A percentile compares a stretch with the other conserved stretches of the same genome.
These are phyloP conservation scores for Microcyclospora tardicrescens DNA, from an alignment of 2,329 filamentous ascomycete genomes.

Conservation along the genomic window DNA sequence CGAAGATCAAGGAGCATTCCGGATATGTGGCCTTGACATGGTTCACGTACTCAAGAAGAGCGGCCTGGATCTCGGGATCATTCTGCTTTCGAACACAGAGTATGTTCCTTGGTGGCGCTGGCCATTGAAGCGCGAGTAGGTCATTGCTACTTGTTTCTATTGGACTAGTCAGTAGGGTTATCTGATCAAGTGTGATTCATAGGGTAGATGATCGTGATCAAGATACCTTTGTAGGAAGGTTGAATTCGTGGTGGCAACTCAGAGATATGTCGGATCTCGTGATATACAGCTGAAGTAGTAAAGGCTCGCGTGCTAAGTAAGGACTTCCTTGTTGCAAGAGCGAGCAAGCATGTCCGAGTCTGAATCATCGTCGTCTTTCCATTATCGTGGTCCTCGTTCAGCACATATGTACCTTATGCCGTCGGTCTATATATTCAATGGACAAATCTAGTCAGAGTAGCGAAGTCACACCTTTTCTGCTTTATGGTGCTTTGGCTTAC, in stretches of 20 bases:
- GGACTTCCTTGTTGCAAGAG: too few species aligned
- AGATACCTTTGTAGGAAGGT: constrained; percentile 51
- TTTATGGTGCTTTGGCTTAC: too few species aligned
- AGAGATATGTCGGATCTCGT: constrained; percentile 39
- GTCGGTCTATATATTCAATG: too few species aligned
- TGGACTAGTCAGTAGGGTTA: constrained; percentile 11
- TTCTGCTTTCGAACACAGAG: constrained; percentile 56
- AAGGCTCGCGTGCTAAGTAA: constrained; percentile 28
- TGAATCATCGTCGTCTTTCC: too few species aligned
- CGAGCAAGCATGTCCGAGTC: too few species aligned
- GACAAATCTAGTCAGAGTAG: too few species aligned
- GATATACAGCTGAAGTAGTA: constrained; percentile 34
- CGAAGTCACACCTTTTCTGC: too few species aligned
- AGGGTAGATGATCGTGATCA: constrained; percentile 70
- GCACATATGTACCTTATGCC: too few species aligned
- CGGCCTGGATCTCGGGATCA: constrained; percentile 41
- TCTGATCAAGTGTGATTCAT: constrained; percentile 62
- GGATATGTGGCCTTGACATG: constrained; percentile 73
- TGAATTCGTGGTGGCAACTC: constrained; percentile 43
- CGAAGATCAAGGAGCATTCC: constrained; percentile 68
- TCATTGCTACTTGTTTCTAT: constrained; percentile 46
- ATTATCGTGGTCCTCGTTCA: too few species aligned
- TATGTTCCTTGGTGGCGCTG: constrained; percentile 53
- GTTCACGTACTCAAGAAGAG: constrained; percentile 45
- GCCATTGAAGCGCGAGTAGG: constrained; percentile 54